Percentiles rank a stretch among this genome's conserved stretches.
Conservation (phyloP, 225 moss, liverwort and hornwort species). For the Bryoerythrophyllum caledonicum region DNA sequence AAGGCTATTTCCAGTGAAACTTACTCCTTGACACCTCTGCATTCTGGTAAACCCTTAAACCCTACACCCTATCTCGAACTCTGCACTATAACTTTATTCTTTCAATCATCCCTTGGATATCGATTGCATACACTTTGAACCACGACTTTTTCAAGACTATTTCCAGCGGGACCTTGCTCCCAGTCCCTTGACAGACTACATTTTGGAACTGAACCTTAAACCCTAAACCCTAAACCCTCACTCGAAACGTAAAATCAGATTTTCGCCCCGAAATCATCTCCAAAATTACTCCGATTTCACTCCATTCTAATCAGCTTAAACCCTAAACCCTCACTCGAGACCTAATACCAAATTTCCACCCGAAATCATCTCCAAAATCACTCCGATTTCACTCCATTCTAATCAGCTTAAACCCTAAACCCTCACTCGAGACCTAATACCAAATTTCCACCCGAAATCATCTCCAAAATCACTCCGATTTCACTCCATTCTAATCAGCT, state of each 20-base stretch:
- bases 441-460: no score
- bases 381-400: no score
- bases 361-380: no score
- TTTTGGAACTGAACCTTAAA: neutral
- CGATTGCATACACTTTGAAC: neutral
- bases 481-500: no score
- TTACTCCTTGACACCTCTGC: neutral
- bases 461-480: no score
- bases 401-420: no score
- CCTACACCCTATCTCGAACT: conserved; percentile 3
- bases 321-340: no score
- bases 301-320: no score
- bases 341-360: no score
- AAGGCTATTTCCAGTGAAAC: neutral
- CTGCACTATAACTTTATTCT: neutral
- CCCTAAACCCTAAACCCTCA: neutral
- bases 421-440: no score
- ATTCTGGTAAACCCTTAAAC: conserved; percentile 7
- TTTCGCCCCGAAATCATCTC: neutral
- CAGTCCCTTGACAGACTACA: neutral
- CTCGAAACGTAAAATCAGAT: no score
- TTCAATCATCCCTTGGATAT: neutral
- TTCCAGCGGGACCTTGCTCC: neutral
- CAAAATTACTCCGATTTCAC: neutral
- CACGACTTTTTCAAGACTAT: neutral